Percentiles rank a stretch among this genome's conserved stretches.
phyloP scores from a whole-genome alignment of 768 basidiomycete genomes.

The Phylloporus arenicola region DNA sequence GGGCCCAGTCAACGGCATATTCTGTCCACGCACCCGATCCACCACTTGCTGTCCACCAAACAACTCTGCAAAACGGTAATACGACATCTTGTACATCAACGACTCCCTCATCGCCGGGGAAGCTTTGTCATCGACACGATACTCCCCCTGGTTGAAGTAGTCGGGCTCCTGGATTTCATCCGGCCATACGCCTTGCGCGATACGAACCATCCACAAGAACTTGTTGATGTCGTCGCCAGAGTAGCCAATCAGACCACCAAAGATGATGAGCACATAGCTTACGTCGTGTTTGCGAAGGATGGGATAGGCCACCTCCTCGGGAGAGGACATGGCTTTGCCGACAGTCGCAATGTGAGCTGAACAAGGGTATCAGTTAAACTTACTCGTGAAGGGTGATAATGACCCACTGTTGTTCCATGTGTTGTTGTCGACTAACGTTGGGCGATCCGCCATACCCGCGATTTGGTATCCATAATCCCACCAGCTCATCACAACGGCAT shows the following conservation, averaged over 20 bases:
- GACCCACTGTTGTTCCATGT: conserved; percentile 98
- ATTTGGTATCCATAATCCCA: conserved; percentile 99
- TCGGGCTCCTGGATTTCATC: conserved; percentile 94
- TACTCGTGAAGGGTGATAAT: background rate
- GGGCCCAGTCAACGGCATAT: conserved; percentile 69
- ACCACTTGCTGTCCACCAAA: conserved; percentile 69
- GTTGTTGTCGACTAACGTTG: conserved; percentile 97
- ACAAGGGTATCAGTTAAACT: conserved; percentile 6
- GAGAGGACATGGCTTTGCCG: conserved; percentile 94
- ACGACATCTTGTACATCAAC: conserved; percentile 99
- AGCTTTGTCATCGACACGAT: conserved; percentile 84
- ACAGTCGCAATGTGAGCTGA: conserved; percentile 96
- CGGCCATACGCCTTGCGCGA: conserved; percentile 95
- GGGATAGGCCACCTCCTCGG: conserved; percentile 94
- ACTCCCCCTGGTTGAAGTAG: conserved; percentile 95
- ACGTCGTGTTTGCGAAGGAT: conserved; percentile 97
- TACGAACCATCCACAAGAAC: conserved; percentile 98
- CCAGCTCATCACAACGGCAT: conserved; percentile 97
- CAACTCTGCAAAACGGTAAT: conserved; percentile 90
- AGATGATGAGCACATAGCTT: conserved; percentile 95
- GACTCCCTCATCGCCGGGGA: conserved; percentile 87
- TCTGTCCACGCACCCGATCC: conserved; percentile 89
- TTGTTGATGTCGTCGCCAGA: conserved; percentile 99
- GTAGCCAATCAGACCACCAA: conserved; percentile 93
- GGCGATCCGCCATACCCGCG: conserved; percentile 96